Percentiles rank a stretch among this genome's conserved stretches.
Conservation (phyloP, 352 stramenopile species). For the Stramenopiles sp. region DNA sequence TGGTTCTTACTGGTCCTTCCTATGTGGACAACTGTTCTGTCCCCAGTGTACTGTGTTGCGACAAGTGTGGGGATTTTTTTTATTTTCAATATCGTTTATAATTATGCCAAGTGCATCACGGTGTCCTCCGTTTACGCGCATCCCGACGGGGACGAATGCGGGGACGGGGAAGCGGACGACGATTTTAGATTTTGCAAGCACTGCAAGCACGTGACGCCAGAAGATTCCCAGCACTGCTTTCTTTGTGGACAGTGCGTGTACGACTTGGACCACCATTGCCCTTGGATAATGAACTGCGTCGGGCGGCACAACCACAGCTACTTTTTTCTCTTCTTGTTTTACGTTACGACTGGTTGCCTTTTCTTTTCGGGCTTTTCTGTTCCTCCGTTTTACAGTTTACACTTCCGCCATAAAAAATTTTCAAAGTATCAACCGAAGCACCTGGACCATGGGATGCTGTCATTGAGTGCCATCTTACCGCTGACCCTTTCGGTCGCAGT, state of each 20-base stretch:
- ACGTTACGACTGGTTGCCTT: conserved; percentile 9
- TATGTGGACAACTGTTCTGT: too few relatives aligned
- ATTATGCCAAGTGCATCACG: neutral
- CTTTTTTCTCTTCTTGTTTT: neutral
- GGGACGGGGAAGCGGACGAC: conserved; percentile 13
- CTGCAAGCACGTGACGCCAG: neutral
- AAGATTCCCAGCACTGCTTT: neutral
- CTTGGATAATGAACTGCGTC: neutral
- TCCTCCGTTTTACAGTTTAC: too few relatives aligned
- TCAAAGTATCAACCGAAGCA: too few relatives aligned
- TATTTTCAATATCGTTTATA: conserved; percentile 8
- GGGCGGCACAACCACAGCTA: conserved; percentile 3
- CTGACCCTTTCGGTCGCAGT: too few relatives aligned
- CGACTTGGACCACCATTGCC: conserved; percentile 6
- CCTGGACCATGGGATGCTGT: too few relatives aligned
- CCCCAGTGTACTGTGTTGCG: neutral
- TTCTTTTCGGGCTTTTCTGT: neutral
- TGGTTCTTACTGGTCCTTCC: too few relatives aligned
- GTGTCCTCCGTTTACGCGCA: neutral
- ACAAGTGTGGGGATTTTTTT: conserved; percentile 10
- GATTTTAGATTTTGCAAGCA: neutral
- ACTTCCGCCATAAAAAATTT: too few relatives aligned
- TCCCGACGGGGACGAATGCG: neutral
- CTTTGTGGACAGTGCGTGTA: neutral
- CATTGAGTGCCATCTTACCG: too few relatives aligned